A percentile compares a stretch with the other conserved stretches of the same genome.
phyloP scores from a whole-genome alignment of 2,329 filamentous ascomycete species.

The Geoglossum cookeanum region DNA sequence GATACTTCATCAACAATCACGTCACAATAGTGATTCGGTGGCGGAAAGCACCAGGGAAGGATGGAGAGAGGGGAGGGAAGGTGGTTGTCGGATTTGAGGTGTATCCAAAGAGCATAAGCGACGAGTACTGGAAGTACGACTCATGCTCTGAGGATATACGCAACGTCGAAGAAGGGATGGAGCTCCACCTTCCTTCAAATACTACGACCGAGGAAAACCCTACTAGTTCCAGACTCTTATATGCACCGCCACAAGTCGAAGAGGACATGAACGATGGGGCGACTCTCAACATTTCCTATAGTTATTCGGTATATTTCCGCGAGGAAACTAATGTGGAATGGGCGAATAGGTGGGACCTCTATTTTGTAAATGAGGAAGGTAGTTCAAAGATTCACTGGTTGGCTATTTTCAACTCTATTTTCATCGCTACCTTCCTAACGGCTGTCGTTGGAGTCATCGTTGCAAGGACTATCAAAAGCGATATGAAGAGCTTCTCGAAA shows the following conservation, averaged over 20 bases:
- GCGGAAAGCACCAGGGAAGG: conserved; percentile 48
- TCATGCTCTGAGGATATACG: conserved; percentile 53
- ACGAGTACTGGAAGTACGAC: conserved; percentile 36
- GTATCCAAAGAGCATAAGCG: conserved; percentile 65
- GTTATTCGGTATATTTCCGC: conserved; percentile 79
- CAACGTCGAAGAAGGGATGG: conserved; percentile 42
- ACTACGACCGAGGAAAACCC: conserved; percentile 22
- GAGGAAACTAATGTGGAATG: conserved; percentile 67
- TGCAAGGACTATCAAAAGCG: conserved; percentile 55
- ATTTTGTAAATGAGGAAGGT: conserved; percentile 75
- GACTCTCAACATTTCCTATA: conserved; percentile 58
- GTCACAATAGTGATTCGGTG: conserved; percentile 70
- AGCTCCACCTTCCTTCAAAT: conserved; percentile 38
- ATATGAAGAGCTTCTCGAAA: conserved; percentile 53
- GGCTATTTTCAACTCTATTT: conserved; percentile 70
- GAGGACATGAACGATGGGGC: conserved; percentile 42
- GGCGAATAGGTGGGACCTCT: conserved; percentile 71
- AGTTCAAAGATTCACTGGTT: conserved; percentile 72
- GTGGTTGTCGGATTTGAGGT: conserved; percentile 80
- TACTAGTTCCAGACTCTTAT: conserved; percentile 39
- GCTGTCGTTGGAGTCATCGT: conserved; percentile 67
- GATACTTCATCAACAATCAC: conserved; percentile 72
- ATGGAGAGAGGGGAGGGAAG: conserved; percentile 51
- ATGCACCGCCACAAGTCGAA: conserved; percentile 32
- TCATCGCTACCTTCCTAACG: conserved; percentile 63